A percentile compares a stretch with the other conserved stretches of the same genome.
Evolutionary conservation across 768 basidiomycete species (phyloP).

Genomic region (Pisolithus sp.): DNA sequence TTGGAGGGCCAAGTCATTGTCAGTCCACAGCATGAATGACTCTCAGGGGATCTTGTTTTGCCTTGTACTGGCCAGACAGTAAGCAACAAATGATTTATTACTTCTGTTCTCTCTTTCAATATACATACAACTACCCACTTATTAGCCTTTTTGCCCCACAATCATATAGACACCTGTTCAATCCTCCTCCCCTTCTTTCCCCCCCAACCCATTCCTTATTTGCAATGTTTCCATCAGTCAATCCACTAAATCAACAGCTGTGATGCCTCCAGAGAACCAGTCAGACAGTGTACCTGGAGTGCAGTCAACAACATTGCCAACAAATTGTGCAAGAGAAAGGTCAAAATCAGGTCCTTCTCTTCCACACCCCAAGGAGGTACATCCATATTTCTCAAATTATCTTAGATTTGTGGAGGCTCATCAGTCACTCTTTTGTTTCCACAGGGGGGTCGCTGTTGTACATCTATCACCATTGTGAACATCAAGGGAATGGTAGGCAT

Average conservation of each 20-base stretch:
- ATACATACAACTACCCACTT: background rate
- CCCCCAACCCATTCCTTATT: slow-evolving; percentile 8
- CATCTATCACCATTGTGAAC: slow-evolving; percentile 40
- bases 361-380: slow-evolving; percentile 91
- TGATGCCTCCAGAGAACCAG: slow-evolving; percentile 68
- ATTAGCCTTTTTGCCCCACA: background rate
- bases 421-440: slow-evolving; percentile 13
- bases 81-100: no score
- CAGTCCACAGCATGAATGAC: no score
- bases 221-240: slow-evolving; percentile 44
- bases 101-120: background rate
- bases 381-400: slow-evolving; percentile 28
- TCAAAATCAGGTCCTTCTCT: slow-evolving; percentile 91
- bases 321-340: slow-evolving; percentile 78
- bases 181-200: slow-evolving; percentile 10
- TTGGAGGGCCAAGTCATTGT: background rate
- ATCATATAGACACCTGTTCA: slow-evolving; percentile 28
- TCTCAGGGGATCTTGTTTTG: no score
- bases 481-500: slow-evolving; percentile 60
- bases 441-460: slow-evolving; percentile 90
- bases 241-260: slow-evolving; percentile 83
- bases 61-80: no score
- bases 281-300: slow-evolving; percentile 71
- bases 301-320: slow-evolving; percentile 76
- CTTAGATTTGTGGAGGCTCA: slow-evolving; percentile 18